These are phyloP conservation scores for Physaria fendleri DNA, from an alignment of 345 rosid species.

Conservation along the genomic window DNA sequence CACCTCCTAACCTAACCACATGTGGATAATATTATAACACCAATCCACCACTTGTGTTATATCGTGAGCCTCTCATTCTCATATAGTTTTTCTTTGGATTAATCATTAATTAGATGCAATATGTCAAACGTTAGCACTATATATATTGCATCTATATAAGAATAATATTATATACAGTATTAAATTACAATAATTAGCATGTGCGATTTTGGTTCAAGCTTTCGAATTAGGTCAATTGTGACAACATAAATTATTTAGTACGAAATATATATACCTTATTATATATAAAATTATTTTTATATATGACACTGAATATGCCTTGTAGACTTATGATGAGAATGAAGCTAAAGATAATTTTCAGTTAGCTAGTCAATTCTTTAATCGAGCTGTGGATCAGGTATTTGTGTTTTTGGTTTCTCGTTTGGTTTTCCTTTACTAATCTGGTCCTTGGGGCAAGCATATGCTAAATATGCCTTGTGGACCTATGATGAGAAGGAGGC, in stretches of 20 bases:
- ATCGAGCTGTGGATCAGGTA: too few species aligned
- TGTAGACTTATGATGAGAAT: too few species aligned
- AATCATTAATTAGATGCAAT: slow-evolving; percentile 7
- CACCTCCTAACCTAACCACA: not conserved
- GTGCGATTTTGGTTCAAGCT: slow-evolving; percentile 20
- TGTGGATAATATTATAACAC: slow-evolving; percentile 10
- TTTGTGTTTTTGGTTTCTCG: too few species aligned
- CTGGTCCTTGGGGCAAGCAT: too few species aligned
- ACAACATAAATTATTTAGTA: not conserved
- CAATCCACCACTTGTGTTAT: not conserved
- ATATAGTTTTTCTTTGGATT: not conserved
- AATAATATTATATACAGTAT: not conserved
- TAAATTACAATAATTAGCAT: not conserved
- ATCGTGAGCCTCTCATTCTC: slow-evolving; percentile 19
- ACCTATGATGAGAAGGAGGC: too few species aligned
- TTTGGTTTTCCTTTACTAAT: too few species aligned
- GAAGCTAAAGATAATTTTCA: too few species aligned
- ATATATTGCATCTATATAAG: not conserved
- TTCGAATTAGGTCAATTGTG: not conserved
- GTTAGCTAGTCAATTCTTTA: too few species aligned
- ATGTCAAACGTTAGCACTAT: slow-evolving; percentile 19
- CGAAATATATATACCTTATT: not conserved
- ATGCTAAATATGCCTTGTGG: too few species aligned
- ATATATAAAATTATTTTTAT: too few species aligned
- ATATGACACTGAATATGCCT: too few species aligned